These are phyloP conservation scores for Hypericum perforatum DNA, from an alignment of 345 rosid species.

Conservation along the genomic window DNA sequence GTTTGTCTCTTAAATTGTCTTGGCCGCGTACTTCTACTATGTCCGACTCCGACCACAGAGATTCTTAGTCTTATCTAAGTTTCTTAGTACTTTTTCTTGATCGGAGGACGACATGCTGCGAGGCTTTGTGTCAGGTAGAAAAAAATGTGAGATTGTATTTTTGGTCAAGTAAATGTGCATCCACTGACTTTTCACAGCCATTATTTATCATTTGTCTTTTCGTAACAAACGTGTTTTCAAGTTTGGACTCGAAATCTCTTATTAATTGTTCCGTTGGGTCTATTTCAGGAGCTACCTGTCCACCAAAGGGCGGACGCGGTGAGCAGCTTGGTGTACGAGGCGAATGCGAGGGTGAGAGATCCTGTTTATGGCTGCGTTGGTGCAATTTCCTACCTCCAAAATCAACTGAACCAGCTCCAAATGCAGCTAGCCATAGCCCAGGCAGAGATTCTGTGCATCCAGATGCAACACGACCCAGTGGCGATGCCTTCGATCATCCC, in stretches of 20 bases:
- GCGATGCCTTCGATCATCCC: conserved; percentile 9
- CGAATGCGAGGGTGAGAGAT: conserved; percentile 23
- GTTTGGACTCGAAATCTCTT: background rate
- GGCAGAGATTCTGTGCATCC: conserved; percentile 28
- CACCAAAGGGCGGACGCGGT: conserved; percentile 27
- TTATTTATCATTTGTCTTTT: no score
- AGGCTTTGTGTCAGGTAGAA: no score
- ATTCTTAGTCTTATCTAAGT: background rate
- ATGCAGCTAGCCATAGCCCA: conserved; percentile 41
- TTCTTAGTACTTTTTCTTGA: no score
- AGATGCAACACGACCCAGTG: conserved; percentile 19
- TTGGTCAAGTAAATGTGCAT: no score
- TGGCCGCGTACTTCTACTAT: background rate
- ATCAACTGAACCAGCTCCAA: conserved; percentile 24
- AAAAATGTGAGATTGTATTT: no score
- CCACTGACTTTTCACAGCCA: no score
- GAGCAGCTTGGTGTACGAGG: conserved; percentile 27
- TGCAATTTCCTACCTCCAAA: conserved; percentile 25
- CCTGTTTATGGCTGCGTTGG: conserved; percentile 28
- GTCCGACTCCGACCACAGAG: no score
- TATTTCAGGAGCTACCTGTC: conserved; percentile 18
- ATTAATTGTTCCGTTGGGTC: background rate
- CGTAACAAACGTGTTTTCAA: no score
- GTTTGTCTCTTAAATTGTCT: background rate
- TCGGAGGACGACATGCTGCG: no score